Percentiles rank a stretch among this genome's conserved stretches.
Conservation (phyloP, 2,329 filamentous ascomycete genomes). For the Cladophialophora exuberans region DNA sequence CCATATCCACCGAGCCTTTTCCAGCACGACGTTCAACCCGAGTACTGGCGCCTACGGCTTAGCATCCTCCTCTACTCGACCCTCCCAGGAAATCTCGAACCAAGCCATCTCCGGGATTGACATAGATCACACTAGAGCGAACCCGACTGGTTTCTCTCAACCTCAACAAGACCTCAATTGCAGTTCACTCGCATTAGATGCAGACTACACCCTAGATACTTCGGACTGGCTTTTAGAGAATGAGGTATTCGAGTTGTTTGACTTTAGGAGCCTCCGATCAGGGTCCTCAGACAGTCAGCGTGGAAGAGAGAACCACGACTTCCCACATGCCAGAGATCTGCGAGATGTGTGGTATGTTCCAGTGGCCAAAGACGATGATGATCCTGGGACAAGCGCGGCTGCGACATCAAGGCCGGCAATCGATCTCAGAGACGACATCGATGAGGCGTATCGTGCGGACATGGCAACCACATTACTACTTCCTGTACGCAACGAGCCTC, state of each 20-base stretch:
- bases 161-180: background rate
- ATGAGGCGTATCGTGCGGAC: conserved; percentile 11
- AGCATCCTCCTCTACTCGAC: background rate
- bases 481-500: conserved; percentile 4
- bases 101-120: background rate
- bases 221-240: background rate
- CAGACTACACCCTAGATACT: background rate
- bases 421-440: conserved; percentile 7
- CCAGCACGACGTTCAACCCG: background rate
- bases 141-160: background rate
- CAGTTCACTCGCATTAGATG: background rate
- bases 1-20: background rate
- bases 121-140: background rate
- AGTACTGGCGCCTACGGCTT: background rate
- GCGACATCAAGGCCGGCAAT: background rate
- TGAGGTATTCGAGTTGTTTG: background rate
- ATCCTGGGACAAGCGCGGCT: background rate
- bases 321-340: background rate
- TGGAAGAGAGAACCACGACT: background rate
- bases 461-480: background rate
- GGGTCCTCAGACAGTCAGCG: background rate
- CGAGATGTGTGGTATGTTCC: background rate
- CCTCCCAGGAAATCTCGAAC: background rate
- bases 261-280: background rate
- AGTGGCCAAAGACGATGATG: background rate